Evolutionary conservation across 2,329 filamentous ascomycete genomes (phyloP).

Genomic region (Cordyceps cateniannulata): DNA sequence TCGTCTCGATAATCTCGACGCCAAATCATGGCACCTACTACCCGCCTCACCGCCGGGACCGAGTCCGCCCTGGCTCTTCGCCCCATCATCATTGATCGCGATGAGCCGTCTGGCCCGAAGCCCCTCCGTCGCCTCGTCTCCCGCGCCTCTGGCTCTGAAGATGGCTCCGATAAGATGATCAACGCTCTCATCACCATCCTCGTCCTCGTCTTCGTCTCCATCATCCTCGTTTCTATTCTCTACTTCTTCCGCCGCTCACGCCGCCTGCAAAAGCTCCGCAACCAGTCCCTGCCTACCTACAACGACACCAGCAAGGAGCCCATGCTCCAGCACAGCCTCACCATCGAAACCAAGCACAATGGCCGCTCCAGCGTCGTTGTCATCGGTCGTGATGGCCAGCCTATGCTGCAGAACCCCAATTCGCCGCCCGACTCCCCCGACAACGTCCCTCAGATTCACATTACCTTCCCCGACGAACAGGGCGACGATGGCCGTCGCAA

Average conservation of each 20-base stretch:
- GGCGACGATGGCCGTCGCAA: conserved; percentile 76
- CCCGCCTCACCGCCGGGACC: background rate
- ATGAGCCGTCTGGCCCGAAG: conserved; percentile 10
- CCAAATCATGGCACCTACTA: conserved; percentile 11
- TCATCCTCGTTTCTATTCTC: conserved; percentile 62
- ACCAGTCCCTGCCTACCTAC: conserved; percentile 62
- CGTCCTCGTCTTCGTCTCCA: conserved; percentile 65
- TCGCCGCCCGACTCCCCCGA: conserved; percentile 73
- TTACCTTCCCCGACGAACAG: conserved; percentile 95
- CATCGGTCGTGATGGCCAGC: conserved; percentile 69
- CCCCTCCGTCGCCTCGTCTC: conserved; percentile 10
- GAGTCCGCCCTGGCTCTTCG: background rate
- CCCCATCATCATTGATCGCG: conserved; percentile 8
- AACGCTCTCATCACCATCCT: conserved; percentile 76
- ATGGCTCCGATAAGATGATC: conserved; percentile 56
- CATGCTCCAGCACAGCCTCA: conserved; percentile 48
- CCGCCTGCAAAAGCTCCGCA: conserved; percentile 38
- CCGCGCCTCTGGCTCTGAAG: conserved; percentile 27
- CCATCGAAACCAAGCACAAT: conserved; percentile 49
- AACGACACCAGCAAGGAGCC: conserved; percentile 47
- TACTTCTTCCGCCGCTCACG: conserved; percentile 64
- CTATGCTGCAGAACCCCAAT: conserved; percentile 68
- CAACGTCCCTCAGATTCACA: conserved; percentile 89
- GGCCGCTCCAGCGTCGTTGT: conserved; percentile 66
- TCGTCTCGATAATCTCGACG: conserved; percentile 15